These are phyloP conservation scores for Trichoderma reesei DNA, from an alignment of 495 filamentous ascomycete species.

Conservation along the genomic window DNA sequence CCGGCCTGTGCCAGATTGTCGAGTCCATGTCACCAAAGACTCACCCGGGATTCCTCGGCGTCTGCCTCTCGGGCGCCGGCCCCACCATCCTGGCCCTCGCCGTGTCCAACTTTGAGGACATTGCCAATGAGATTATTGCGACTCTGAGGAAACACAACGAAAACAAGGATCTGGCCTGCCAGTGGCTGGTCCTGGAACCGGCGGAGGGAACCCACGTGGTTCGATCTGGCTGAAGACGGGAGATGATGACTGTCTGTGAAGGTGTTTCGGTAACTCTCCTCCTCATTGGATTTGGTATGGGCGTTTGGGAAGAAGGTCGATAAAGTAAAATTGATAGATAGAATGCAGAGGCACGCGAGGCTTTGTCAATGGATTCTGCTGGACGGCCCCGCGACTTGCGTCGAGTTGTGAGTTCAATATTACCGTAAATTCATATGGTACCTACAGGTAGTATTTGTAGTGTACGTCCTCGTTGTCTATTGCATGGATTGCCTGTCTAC, in stretches of 20 bases:
- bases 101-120: constrained; percentile 73
- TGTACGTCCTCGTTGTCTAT: too few species aligned
- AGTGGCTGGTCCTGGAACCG: constrained; percentile 80
- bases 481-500: too few species aligned
- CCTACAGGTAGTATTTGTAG: too few species aligned
- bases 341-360: not conserved
- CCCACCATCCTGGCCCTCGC: constrained; percentile 91
- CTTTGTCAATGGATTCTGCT: too few species aligned
- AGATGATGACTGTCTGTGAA: not conserved
- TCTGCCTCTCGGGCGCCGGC: constrained; percentile 87
- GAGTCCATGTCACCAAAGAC: constrained; percentile 72
- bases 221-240: constrained; percentile 10
- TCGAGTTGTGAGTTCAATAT: too few species aligned
- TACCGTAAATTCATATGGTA: too few species aligned
- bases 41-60: constrained; percentile 80
- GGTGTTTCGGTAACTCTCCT: not conserved
- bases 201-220: constrained; percentile 70
- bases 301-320: not conserved
- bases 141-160: constrained; percentile 41
- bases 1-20: constrained; percentile 83
- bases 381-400: too few species aligned
- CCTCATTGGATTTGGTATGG: not conserved
- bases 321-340: not conserved
- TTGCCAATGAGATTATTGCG: constrained; percentile 64
- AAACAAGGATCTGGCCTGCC: constrained; percentile 62